phyloP scores from a whole-genome alignment of 345 rosid species.

The Gossypium australe region DNA sequence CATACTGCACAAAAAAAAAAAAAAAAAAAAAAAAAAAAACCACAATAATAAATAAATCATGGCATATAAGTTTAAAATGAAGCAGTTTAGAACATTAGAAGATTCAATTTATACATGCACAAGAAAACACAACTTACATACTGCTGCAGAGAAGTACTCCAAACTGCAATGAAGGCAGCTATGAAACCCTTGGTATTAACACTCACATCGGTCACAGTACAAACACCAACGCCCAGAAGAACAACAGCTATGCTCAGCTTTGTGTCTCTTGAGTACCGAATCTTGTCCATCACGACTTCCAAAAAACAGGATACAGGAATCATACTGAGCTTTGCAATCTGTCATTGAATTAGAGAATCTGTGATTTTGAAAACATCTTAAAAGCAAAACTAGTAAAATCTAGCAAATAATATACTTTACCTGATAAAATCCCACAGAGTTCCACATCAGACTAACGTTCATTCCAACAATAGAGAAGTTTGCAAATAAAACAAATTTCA shows the following conservation, averaged over 20 bases:
- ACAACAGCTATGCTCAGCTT: conserved; percentile 87
- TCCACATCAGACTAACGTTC: conserved; percentile 99
- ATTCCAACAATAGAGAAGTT: conserved; percentile 97
- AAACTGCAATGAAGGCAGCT: conserved; percentile 86
- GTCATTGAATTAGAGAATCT: conserved; percentile 16
- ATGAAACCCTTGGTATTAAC: conserved; percentile 79
- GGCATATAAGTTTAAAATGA: not conserved
- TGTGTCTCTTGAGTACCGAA: conserved; percentile 71
- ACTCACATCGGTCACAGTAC: conserved; percentile 93
- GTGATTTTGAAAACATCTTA: conserved; percentile 12
- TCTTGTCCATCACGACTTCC: conserved; percentile 55
- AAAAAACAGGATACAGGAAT: conserved; percentile 94
- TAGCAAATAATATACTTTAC: conserved; percentile 1
- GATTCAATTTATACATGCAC: not conserved
- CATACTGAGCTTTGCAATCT: conserved; percentile 98
- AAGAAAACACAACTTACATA: conserved; percentile 53
- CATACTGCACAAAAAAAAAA: conserved; percentile 58
- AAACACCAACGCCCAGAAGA: conserved; percentile 92
- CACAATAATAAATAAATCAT: not conserved
- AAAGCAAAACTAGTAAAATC: not conserved
- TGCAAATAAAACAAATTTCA: conserved; percentile 77
- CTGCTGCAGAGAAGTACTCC: conserved; percentile 97
- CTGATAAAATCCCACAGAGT: conserved; percentile 62
- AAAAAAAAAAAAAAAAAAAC: no score
- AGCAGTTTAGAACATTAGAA: not conserved